Evolutionary conservation across 192 early-diverging fungal species (phyloP), one percentile per base, ranked within the genome.

Genomic region (Coemansia sp.): DNA sequence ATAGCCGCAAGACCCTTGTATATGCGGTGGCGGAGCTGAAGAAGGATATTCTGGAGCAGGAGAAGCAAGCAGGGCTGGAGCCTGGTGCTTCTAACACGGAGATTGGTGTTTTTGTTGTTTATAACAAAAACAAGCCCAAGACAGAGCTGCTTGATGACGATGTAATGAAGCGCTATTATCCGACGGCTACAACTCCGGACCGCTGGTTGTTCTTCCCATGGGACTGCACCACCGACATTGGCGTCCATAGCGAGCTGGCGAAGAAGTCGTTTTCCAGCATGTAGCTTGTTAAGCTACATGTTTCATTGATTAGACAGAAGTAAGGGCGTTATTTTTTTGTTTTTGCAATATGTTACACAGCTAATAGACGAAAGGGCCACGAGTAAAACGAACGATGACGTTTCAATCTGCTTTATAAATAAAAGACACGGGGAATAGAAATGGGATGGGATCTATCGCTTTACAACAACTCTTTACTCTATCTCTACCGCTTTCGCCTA

Each of bases 91-190:
- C 78, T 21, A 60, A 58, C 26, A 81, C 90, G 3, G 86, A 87
- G 79, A 84, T 92, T 12, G 89, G 87, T 29, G 68, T 92, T 30
- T 90, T 90, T 79, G 91, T 92, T 0, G 82, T 92, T 3, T 89
- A 92, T 71, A 92, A 92, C 71, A 92, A 92, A 81, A 70, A 85
- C 21, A 92, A 92, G 74, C 75, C 82, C 33, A 92, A 92, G 86
- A 77, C 77, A 18, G 86, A 82, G 55, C 68, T 85, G 45, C 61
- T 92, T 49, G 87, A 88, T 0, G 75, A 78, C 20, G 77, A 80
- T 25, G 63, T 84, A 21, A 92, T 89, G 75, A 66, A 80, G 62
- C 70, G 85, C 29, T 92, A 92, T 64, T 92, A 79, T 58, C 86
- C 90, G n/a, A 87, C 87, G 53, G 86, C 84, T 33, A 85, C 89